Evolutionary conservation across 352 stramenopile species (phyloP).

Genomic region (Phytophthora vignae): DNA sequence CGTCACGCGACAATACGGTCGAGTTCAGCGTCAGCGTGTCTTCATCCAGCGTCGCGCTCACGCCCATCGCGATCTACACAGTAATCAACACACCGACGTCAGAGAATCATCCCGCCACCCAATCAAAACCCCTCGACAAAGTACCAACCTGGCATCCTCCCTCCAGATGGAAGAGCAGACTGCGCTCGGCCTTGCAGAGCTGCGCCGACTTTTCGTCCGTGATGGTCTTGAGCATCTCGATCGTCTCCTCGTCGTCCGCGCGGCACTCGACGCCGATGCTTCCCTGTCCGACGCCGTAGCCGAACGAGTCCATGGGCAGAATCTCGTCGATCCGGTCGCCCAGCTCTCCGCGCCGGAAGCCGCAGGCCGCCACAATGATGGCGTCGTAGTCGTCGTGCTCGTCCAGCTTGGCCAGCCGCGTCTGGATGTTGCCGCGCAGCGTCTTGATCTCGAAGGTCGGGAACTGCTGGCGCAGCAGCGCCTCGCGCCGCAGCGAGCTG

Average conservation of each 20-base stretch:
- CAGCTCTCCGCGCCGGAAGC: slow-evolving; percentile 78
- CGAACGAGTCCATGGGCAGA: slow-evolving; percentile 73
- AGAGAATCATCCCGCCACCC: slow-evolving; percentile 4
- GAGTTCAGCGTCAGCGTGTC: slow-evolving; percentile 75
- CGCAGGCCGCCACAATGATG: slow-evolving; percentile 88
- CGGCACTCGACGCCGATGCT: slow-evolving; percentile 90
- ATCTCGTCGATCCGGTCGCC: slow-evolving; percentile 82
- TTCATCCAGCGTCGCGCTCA: slow-evolving; percentile 70
- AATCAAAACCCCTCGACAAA: not conserved
- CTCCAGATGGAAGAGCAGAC: slow-evolving; percentile 82
- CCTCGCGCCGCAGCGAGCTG: slow-evolving; percentile 85
- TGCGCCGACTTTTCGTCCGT: slow-evolving; percentile 81
- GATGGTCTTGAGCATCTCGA: slow-evolving; percentile 83
- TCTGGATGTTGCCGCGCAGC: slow-evolving; percentile 91
- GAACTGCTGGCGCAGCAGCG: slow-evolving; percentile 72
- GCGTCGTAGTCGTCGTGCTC: slow-evolving; percentile 86
- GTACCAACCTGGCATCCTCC: slow-evolving; percentile 80
- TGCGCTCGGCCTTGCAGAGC: slow-evolving; percentile 84
- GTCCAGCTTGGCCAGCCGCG: slow-evolving; percentile 85
- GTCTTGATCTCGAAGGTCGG: slow-evolving; percentile 85
- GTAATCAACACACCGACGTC: slow-evolving; percentile 3
- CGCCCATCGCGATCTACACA: slow-evolving; percentile 81
- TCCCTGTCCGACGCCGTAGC: slow-evolving; percentile 86
- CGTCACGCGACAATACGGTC: slow-evolving; percentile 78
- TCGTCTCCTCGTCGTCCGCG: slow-evolving; percentile 68